Evolutionary conservation across 2,329 filamentous ascomycete genomes (phyloP).

Genomic region (Paraconiothyrium sp.): DNA sequence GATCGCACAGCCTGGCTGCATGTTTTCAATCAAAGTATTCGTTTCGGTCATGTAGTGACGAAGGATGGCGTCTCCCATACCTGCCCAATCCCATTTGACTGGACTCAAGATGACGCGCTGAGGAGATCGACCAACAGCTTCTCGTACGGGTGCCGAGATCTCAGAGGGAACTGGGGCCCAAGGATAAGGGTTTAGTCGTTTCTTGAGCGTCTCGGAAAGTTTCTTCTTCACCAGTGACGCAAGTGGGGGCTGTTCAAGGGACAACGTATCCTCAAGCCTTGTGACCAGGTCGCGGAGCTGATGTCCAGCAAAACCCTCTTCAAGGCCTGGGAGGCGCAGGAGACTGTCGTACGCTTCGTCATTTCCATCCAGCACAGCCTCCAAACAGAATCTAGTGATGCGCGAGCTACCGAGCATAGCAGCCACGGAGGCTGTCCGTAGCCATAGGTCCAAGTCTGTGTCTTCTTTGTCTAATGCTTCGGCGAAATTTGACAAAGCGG

Average conservation of each 20-base stretch:
- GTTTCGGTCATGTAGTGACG: conserved; percentile 55
- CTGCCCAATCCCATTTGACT: conserved; percentile 56
- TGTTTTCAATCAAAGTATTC: conserved; percentile 37
- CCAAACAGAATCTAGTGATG: conserved; percentile 68
- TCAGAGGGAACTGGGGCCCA: conserved; percentile 50
- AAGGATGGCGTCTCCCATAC: conserved; percentile 60
- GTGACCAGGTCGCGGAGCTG: conserved; percentile 55
- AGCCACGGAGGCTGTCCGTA: conserved; percentile 67
- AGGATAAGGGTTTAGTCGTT: conserved; percentile 63
- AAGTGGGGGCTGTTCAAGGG: conserved; percentile 61
- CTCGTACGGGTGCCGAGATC: conserved; percentile 31
- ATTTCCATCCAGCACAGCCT: conserved; percentile 70
- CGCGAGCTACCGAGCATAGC: conserved; percentile 66
- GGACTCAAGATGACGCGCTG: conserved; percentile 49
- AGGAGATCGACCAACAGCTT: conserved; percentile 36
- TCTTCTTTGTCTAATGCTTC: conserved; percentile 72
- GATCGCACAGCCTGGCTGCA: conserved; percentile 52
- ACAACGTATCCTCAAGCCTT: conserved; percentile 65
- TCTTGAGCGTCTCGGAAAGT: conserved; percentile 62
- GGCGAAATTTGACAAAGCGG: conserved; percentile 63
- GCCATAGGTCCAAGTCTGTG: conserved; percentile 71
- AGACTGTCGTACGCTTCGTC: conserved; percentile 65
- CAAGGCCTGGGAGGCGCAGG: conserved; percentile 63
- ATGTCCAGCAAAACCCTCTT: conserved; percentile 49
- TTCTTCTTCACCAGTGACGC: conserved; percentile 59